Evolutionary conservation across 306 rosid genomes (phyloP), one percentile per base, ranked within the genome.

Genomic region (Prunus salicina): DNA sequence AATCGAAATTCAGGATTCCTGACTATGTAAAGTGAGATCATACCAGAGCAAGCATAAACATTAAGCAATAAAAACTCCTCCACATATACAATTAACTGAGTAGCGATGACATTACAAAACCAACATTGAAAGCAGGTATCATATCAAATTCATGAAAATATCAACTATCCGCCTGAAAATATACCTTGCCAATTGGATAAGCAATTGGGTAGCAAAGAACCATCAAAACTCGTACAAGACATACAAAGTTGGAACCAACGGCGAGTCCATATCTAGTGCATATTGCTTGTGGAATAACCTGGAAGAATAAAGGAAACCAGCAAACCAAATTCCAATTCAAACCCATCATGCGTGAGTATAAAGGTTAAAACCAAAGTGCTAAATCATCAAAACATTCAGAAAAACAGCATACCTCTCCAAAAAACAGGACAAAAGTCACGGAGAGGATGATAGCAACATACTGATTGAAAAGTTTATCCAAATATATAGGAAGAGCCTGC

Each of bases 281-380:
- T 82, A 90, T 95, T 72, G 99, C 89, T 87, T 95, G 99, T 8
- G 99, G 99, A 64, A 95, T 95, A 81, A 95, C 98, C 99, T 95
- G 85, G 71, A 71, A 80, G 64, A 71, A 45, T 14, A 74, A 77
- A 68, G 15, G 32, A 20, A 74, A 28, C 11, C 4, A 28, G 27
- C 32, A 22, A 67, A 79, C 77, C 52, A 75, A 18, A 22, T 60
- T 50, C 67, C 9, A 14, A 67, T 56, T 34, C 53, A 19, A 64
- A 72, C 79, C 38, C 78, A 51, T 70, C 53, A 61, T 6, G 66
- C 46, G 58, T 12, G 27, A 50, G 38, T 20, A 73, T 49, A 72
- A 70, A 62, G 16, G 27, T 67, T 32, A 52, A 76, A 75, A 75
- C 32, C 38, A 71, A 75, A 79, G 52, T 64, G 64, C 30, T 20